Evolutionary conservation across 306 rosid genomes (phyloP).

Genomic region (Hippophae rhamnoides): DNA sequence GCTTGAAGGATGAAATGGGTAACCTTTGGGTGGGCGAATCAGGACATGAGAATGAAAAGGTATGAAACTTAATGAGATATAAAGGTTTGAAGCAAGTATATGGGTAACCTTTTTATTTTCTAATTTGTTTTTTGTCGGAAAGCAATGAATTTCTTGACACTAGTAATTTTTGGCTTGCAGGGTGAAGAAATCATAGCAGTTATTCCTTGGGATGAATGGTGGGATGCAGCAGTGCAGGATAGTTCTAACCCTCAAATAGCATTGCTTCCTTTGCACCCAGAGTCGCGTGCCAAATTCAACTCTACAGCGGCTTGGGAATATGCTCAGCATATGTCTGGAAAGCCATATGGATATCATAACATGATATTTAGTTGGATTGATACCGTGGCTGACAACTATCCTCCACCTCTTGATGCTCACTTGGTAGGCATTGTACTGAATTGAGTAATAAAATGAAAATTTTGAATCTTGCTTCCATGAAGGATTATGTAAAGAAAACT

Average conservation of each 20-base stretch:
- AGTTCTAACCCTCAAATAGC: constrained; percentile 87
- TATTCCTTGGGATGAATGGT: constrained; percentile 97
- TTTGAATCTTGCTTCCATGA: too few species aligned
- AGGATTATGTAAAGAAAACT: too few species aligned
- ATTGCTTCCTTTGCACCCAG: constrained; percentile 86
- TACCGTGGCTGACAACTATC: constrained; percentile 88
- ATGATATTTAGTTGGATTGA: constrained; percentile 99
- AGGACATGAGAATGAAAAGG: constrained; percentile 97
- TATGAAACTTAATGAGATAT: constrained; percentile 21
- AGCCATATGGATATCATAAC: constrained; percentile 97
- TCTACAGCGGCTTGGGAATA: constrained; percentile 90
- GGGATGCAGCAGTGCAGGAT: constrained; percentile 77
- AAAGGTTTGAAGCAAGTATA: too few species aligned
- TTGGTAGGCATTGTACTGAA: constrained; percentile 41
- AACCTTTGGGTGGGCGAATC: constrained; percentile 98
- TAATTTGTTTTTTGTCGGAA: too few species aligned
- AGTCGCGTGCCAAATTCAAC: constrained; percentile 67
- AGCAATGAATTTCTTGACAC: too few species aligned
- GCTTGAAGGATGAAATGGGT: constrained; percentile 94
- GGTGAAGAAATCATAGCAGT: constrained; percentile 92
- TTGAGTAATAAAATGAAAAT: not conserved
- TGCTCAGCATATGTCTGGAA: constrained; percentile 89
- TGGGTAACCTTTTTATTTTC: too few species aligned
- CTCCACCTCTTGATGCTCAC: constrained; percentile 99
- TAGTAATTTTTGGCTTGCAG: constrained; percentile 28